These are phyloP conservation scores for Magnaporthiopsis poae DNA, from an alignment of 2,329 filamentous ascomycete genomes.

Conservation along the genomic window DNA sequence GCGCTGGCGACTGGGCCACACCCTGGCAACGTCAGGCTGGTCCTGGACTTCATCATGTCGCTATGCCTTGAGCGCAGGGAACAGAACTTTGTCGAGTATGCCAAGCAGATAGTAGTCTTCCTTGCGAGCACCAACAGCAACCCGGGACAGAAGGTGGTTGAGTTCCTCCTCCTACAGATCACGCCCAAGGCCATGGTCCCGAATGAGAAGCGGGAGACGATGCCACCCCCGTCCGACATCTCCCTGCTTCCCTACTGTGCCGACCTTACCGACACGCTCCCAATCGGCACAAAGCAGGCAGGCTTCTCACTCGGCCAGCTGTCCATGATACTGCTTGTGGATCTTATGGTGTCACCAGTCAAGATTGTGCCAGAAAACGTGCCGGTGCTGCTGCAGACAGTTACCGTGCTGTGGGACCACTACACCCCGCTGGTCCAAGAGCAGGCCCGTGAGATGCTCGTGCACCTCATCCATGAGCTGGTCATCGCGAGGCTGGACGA, in stretches of 20 bases:
- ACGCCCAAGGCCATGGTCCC: slow-evolving; percentile 95
- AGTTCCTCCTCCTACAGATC: slow-evolving; percentile 85
- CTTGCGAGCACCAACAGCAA: slow-evolving; percentile 67
- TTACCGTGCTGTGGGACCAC: slow-evolving; percentile 93
- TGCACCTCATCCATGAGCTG: slow-evolving; percentile 91
- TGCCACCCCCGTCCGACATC: slow-evolving; percentile 63
- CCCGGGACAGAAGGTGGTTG: slow-evolving; percentile 79
- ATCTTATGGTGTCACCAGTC: slow-evolving; percentile 88
- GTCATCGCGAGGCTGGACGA: slow-evolving; percentile 73
- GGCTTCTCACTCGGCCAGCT: slow-evolving; percentile 89
- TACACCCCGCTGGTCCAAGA: slow-evolving; percentile 92
- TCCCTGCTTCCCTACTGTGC: slow-evolving; percentile 77
- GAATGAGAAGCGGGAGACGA: slow-evolving; percentile 64
- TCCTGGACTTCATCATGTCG: slow-evolving; percentile 91
- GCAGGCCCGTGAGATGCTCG: slow-evolving; percentile 92
- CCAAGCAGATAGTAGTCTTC: slow-evolving; percentile 96
- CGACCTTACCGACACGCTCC: slow-evolving; percentile 67
- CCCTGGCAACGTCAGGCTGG: slow-evolving; percentile 83
- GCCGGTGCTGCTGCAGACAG: slow-evolving; percentile 77
- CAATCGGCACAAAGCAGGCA: slow-evolving; percentile 80
- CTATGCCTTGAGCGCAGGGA: slow-evolving; percentile 87
- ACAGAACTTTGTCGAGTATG: slow-evolving; percentile 95
- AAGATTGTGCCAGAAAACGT: slow-evolving; percentile 70
- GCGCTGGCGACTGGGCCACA: slow-evolving; percentile 87
- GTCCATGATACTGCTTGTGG: slow-evolving; percentile 84